These are phyloP conservation scores for Fusarium sp. DNA, from an alignment of 2,329 filamentous ascomycete species.

Conservation along the genomic window DNA sequence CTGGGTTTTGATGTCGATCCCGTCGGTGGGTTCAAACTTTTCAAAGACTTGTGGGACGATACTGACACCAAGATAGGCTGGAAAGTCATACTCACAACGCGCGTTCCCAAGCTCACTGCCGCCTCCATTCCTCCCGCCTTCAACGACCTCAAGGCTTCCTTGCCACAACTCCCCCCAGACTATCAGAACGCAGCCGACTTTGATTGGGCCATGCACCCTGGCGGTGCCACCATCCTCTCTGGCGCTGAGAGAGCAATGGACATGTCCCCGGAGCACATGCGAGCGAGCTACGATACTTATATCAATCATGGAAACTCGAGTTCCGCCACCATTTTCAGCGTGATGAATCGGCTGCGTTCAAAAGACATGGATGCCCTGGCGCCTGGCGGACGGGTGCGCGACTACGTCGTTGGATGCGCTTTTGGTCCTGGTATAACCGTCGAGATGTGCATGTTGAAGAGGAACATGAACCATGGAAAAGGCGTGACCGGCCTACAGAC, in stretches of 20 bases:
- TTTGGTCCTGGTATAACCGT: conserved; percentile 75
- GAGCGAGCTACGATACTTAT: conserved; percentile 75
- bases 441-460: conserved; percentile 73
- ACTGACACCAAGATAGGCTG: conserved; percentile 56
- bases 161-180: conserved; percentile 55
- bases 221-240: conserved; percentile 71
- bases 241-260: conserved; percentile 67
- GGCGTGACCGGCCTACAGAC: conserved; percentile 55
- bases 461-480: conserved; percentile 43
- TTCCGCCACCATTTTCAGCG: conserved; percentile 74
- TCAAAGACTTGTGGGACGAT: background rate
- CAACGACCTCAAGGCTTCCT: conserved; percentile 59
- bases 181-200: conserved; percentile 64
- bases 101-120: conserved; percentile 66
- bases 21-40: conserved; percentile 54
- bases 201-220: conserved; percentile 79
- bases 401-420: conserved; percentile 72
- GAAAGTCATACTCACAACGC: conserved; percentile 71
- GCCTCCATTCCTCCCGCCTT: conserved; percentile 64
- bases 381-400: conserved; percentile 57
- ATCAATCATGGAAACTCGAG: conserved; percentile 74
- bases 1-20: conserved; percentile 73
- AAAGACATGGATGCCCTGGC: conserved; percentile 68
- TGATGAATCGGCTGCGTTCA: conserved; percentile 67
- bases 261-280: conserved; percentile 70